Conservation (phyloP, 352 stramenopile species). For the Phytophthora lateralis region DNA sequence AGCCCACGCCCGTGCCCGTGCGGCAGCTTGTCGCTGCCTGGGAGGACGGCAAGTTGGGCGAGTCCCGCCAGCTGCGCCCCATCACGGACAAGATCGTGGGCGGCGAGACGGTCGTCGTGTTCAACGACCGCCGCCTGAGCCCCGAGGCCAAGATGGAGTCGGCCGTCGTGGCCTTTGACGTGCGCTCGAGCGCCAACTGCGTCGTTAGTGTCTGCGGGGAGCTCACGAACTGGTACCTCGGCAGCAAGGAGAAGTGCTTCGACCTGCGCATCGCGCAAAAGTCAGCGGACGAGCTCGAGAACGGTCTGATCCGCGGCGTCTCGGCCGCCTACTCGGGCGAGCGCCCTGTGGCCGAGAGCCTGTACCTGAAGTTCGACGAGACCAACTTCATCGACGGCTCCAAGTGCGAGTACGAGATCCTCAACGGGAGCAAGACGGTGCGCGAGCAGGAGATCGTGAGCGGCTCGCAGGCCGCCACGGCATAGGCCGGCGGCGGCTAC, state of each 20-base stretch:
- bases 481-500: constrained; percentile 13
- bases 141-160: constrained; percentile 50
- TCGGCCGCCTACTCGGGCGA: constrained; percentile 63
- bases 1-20: constrained; percentile 29
- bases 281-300: constrained; percentile 51
- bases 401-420: constrained; percentile 71
- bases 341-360: constrained; percentile 58
- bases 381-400: constrained; percentile 78
- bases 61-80: constrained; percentile 35
- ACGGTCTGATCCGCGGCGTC: constrained; percentile 70
- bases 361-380: constrained; percentile 84
- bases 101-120: constrained; percentile 73
- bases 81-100: constrained; percentile 60
- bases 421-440: constrained; percentile 67
- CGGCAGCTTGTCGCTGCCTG: constrained; percentile 47
- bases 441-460: constrained; percentile 24
- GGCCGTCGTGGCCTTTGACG: constrained; percentile 70
- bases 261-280: constrained; percentile 74
- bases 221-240: constrained; percentile 67
- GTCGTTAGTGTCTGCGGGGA: constrained; percentile 76
- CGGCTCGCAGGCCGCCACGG: constrained; percentile 20
- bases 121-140: constrained; percentile 55
- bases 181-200: constrained; percentile 70
- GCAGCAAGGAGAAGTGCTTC: constrained; percentile 70
- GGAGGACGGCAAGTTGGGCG: constrained; percentile 29